These are phyloP conservation scores for Harringtonia aguacate DNA, from an alignment of 2,329 filamentous ascomycete genomes.

Conservation along the genomic window DNA sequence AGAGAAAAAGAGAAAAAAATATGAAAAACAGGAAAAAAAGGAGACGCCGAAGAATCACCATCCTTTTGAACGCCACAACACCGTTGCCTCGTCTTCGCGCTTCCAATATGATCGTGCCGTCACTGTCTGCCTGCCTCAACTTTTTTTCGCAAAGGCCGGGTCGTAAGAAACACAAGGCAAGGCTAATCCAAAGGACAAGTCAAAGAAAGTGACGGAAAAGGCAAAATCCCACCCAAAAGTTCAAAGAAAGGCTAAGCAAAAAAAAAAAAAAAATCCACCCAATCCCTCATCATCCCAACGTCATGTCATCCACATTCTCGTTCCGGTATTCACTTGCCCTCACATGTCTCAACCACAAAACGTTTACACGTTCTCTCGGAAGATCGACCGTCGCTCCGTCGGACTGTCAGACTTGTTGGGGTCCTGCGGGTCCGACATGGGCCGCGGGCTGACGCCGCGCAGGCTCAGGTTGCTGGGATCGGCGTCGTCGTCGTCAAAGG, in stretches of 20 bases:
- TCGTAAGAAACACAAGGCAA: not conserved
- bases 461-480: constrained; percentile 51
- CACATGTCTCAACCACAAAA: not conserved
- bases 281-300: not conserved
- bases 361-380: constrained; percentile 55
- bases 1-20: not conserved
- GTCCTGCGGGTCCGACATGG: constrained; percentile 38
- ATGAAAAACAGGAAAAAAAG: not conserved
- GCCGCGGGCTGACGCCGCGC: constrained; percentile 65
- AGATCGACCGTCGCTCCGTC: constrained; percentile 59
- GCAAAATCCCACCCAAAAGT: no score
- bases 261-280: no score
- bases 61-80: constrained; percentile 6
- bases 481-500: constrained; percentile 53
- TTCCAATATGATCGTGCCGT: no score
- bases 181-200: not conserved
- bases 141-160: not conserved
- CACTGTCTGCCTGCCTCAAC: not conserved
- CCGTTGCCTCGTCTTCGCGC: not conserved
- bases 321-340: not conserved
- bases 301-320: not conserved
- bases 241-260: no score
- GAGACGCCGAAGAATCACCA: not conserved
- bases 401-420: constrained; percentile 40
- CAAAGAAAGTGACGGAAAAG: no score